Base-by-base conservation (phyloP, 768 basidiomycete species). In the Hydnum rufescens region DNA sequence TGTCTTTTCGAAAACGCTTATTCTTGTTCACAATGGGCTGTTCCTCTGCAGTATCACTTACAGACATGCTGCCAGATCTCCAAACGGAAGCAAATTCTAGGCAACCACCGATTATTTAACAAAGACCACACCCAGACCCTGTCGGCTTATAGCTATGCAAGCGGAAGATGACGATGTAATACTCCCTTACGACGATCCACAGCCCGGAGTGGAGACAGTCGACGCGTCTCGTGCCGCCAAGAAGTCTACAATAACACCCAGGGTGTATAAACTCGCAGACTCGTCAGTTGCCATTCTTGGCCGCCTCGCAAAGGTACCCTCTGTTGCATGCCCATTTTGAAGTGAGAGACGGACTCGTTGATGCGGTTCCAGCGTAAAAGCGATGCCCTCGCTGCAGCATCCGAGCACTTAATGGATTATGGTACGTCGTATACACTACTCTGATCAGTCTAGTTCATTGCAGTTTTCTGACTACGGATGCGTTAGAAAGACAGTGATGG, bases 1-100 rank as follows among this genome's bases (percentile, higher is more conserved):
- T 97, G 4, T 95, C 90, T 63, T 95, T 95, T 57, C 90, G 74
- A 64, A 87, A 82, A 43, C 76, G 70, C 68, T 88, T 90, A 69
- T 89, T 90, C 66, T 92, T 89, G 65, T 73, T 86, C 34, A 39
- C 34, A 19, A 39, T 39, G 19, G 34, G 34, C 8, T 8, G 8
- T 19, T 39, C 8, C 34, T 39, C 34, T 8, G 34, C n/a, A n/a
- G n/a, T n/a, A n/a, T n/a, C n/a, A n/a, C n/a, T n/a, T n/a, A n/a
- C n/a, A n/a, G n/a, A n/a, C n/a, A n/a, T n/a, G n/a, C n/a, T n/a
- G n/a, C n/a, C n/a, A n/a, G n/a, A n/a, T n/a, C n/a, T n/a, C n/a
- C n/a, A n/a, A n/a, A n/a, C n/a, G n/a, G n/a, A n/a, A n/a, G n/a
- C n/a, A n/a, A n/a, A n/a, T n/a, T n/a, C n/a, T n/a, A n/a, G n/a